Base-by-base conservation (phyloP, 345 rosid genomes). In the Gossypium turneri region DNA sequence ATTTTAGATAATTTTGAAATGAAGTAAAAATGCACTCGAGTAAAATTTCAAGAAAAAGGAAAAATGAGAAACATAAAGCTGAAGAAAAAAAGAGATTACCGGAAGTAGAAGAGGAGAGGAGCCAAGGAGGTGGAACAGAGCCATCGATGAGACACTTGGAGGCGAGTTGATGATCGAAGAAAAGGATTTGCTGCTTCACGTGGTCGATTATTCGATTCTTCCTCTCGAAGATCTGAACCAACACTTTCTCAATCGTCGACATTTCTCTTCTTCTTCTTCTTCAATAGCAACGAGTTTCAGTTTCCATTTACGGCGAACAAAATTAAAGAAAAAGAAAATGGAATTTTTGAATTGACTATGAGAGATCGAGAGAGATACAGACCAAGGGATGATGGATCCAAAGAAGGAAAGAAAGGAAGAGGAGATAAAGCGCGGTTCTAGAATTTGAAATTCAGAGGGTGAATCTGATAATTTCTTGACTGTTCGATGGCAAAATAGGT, bases 71-170 rank as follows among this genome's bases (percentile, higher is more conserved):
- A 15, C 2, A 29, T 29, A 25, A 27, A 60, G 65, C 43, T 12
- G 43, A 27, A 60, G 16, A 15, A 27, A 16, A 16, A 22, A 7
- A 12, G 15, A 72, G 27, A 61, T 20, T 86, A 89, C 93, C 87
- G 78, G 82, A 79, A 81, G 81, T 56, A 79, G 52, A 72, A 83
- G 70, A 15, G 86, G 84, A 61, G 81, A 80, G 75, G 66, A 92
- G 92, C 90, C 92, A 91, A 4, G 90, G 19, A 51, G 98, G 99
- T 80, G 94, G 94, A 45, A 86, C 53, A 25, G 90, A 72, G 67
- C 94, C 97, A 29, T 84, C 85, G 41, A 95, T 82, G 72, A 90
- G 77, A 62, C 94, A 94, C 2, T 81, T 84, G 61, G 93, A 88
- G 76, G 94, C 96, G 78, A 91, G 89, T 61, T 85, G 84, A 12